Percentiles rank a stretch among this genome's conserved stretches.
Evolutionary conservation across 2,329 filamentous ascomycete species (phyloP).

Genomic region (Bimuria novae-zelandiae): DNA sequence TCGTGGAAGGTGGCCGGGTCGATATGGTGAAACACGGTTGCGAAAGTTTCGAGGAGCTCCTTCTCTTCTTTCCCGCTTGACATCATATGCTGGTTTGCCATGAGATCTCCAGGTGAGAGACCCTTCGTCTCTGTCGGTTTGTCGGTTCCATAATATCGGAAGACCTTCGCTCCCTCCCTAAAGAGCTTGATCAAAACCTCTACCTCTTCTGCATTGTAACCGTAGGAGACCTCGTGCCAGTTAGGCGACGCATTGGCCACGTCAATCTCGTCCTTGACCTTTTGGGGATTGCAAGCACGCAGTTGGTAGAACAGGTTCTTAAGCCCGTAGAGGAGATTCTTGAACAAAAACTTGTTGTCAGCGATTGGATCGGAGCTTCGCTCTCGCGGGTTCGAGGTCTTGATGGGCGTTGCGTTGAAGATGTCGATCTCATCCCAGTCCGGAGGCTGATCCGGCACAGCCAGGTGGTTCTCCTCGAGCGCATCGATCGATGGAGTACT

Average conservation of each 20-base stretch:
- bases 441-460: conserved; percentile 77
- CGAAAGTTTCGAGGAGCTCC: conserved; percentile 94
- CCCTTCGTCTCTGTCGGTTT: conserved; percentile 76
- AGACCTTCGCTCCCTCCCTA: conserved; percentile 93
- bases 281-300: conserved; percentile 78
- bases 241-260: conserved; percentile 78
- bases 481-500: conserved; percentile 67
- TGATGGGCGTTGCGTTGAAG: conserved; percentile 94
- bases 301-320: conserved; percentile 97
- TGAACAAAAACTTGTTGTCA: conserved; percentile 98
- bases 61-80: conserved; percentile 96
- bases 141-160: conserved; percentile 94
- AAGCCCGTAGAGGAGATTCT: conserved; percentile 91
- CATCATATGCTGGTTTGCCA: conserved; percentile 93
- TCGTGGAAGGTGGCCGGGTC: conserved; percentile 98
- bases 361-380: conserved; percentile 86
- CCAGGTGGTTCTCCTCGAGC: conserved; percentile 77
- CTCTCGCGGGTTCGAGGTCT: conserved; percentile 88
- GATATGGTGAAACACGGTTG: conserved; percentile 97
- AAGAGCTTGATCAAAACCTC: conserved; percentile 96
- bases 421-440: conserved; percentile 99
- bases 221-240: conserved; percentile 94
- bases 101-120: conserved; percentile 84
- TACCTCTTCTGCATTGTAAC: conserved; percentile 96
- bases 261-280: conserved; percentile 67